Conservation (phyloP, 2,329 filamentous ascomycete species). For the Trichoderma atrobrunneum region DNA sequence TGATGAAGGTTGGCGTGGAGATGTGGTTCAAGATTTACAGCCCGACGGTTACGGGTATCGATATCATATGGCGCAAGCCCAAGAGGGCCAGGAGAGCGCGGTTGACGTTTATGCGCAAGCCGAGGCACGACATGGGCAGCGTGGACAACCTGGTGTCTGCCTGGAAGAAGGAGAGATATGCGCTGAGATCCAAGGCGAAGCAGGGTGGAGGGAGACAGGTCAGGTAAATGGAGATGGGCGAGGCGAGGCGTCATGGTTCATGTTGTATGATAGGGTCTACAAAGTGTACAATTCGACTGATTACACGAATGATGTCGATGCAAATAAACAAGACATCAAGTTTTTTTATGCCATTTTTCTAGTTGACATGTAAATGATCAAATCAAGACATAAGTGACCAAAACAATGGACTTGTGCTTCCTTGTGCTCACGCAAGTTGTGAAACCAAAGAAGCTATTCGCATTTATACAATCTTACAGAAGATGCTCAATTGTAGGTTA, state of each 20-base stretch:
- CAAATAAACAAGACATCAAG: background rate
- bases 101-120: constrained; percentile 86
- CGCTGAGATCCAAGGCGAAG: constrained; percentile 37
- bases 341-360: background rate
- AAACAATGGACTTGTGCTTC: too few species aligned
- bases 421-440: background rate
- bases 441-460: background rate
- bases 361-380: fast-evolving
- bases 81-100: constrained; percentile 85
- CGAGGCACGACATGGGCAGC: constrained; percentile 81
- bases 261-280: constrained; percentile 17
- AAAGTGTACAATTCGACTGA: constrained; percentile 13
- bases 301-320: background rate
- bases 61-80: constrained; percentile 82
- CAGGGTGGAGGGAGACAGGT: constrained; percentile 28
- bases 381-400: too few species aligned
- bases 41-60: constrained; percentile 83
- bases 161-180: constrained; percentile 46
- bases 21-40: constrained; percentile 98
- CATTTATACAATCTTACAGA: background rate
- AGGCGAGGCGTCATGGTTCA: background rate
- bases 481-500: background rate
- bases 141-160: constrained; percentile 72
- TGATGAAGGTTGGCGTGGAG: constrained; percentile 86
- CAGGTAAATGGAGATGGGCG: background rate